Base-by-base conservation (phyloP, 2,329 filamentous ascomycete species). In the Colletotrichum gloeosporioides region DNA sequence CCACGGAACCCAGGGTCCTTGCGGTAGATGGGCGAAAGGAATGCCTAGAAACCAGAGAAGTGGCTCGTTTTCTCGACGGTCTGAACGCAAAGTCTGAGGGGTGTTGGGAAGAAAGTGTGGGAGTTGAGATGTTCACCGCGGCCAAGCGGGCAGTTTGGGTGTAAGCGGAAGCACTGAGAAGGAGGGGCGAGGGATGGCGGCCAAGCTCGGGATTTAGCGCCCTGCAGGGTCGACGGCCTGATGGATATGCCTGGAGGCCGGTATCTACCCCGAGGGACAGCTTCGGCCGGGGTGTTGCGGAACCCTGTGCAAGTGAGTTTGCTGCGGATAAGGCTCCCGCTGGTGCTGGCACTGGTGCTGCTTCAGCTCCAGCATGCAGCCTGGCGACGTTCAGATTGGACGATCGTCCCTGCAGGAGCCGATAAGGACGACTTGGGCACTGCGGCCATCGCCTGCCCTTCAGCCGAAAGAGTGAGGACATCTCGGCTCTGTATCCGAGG, bases 171-270 rank as follows among this genome's bases (percentile, higher is more conserved):
- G 71, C 70, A 65, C 31, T 34, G 65, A 61, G 44, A 69, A 31
- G 73, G 74, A 76, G 70, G 74, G 74, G 70, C 18, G 74, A 53
- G 32, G 53, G 65, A 73, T 55, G 71, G 65, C 49, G 64, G 64
- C 66, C 55, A 62, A 64, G 49, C 29, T 65, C 69, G 55, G 70
- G 25, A 69, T 74, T 74, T 69, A 74, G 74, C 49, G 71, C 44
- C 65, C 65, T 74, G 74, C 64, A 76, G 65, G 64, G 32, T 65
- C 65, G 74, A 36, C 70, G 70, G 65, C 34, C 34, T 74, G 74
- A 74, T 74, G 71, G 74, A 65, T 29, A 49, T 49, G 32, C 27
- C 59, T 62, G 59, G 59, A 44, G 61, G 25, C 63, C 71, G 57
- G 74, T 69, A 61, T 61, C 74, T 53, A 69, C 71, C 71, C 63